Base-by-base conservation (phyloP, 2,329 filamentous ascomycete species). In the Xylaria sp. region DNA sequence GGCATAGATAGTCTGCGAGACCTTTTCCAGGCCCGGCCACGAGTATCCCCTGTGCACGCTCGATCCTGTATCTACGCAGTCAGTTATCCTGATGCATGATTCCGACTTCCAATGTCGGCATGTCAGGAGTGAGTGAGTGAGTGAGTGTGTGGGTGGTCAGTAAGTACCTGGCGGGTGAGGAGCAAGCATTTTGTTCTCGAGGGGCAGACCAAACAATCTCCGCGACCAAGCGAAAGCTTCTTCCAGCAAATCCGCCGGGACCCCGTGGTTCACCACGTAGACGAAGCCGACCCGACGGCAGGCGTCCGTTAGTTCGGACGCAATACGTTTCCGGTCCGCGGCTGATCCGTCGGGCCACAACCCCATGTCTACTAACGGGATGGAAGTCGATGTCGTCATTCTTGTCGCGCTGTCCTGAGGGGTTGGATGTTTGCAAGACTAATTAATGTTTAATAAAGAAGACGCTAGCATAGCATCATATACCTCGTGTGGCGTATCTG, bases 31-130 rank as follows among this genome's bases (percentile, higher is more conserved):
- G 0, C 85, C 85, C 0, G 84, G 83, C 79, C 83, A 84, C 1
- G 84, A 86, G 71, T 87, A 87, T n/a, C 85, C 85, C 54, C 85
- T 80, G 72, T 87, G 84, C 2, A 85, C 79, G 10, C 76, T 78
- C 66, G 81, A 82, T 9, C 84, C 84, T 73, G 15, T 42, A 20
- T 17, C 50, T 15, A 17, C 5, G 57, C 22, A 44, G 38, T 63
- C 22, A 59, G 36, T 10, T 2, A 45, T 31, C 38, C n/a, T 11
- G 17, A n/a, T 44, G 4, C 39, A 20, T 20, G 11, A 38, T 22
- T 11, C 25, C 17, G n/a, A n/a, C n/a, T n/a, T n/a, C n/a, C n/a
- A 25, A 38, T 6, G 22, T 55, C 27, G 15, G n/a, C 3, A 1
- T 38, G 15, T 27, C 5, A 42, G n/a, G 38, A 1, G 25, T 11